Percentiles rank a stretch among this genome's conserved stretches.
phyloP scores from a whole-genome alignment of 495 filamentous ascomycete genomes.

The Tuber brumale region DNA sequence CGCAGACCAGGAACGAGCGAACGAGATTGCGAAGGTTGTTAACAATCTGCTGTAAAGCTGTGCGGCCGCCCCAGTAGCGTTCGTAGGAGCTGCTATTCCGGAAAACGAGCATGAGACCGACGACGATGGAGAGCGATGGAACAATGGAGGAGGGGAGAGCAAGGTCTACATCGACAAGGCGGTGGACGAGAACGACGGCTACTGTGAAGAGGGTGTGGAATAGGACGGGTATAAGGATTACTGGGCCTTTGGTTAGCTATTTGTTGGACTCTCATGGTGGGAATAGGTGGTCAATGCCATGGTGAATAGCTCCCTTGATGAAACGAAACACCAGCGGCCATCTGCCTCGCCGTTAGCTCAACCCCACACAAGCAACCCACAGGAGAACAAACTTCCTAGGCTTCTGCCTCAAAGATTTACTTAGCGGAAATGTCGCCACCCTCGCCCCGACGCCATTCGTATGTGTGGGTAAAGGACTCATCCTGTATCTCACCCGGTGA shows the following conservation, averaged over 20 bases:
- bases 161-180: conserved; percentile 51
- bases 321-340: conserved; percentile 70
- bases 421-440: conserved; percentile 46
- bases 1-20: conserved; percentile 51
- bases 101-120: conserved; percentile 76
- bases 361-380: not conserved
- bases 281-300: conserved; percentile 33
- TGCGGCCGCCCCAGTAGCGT: conserved; percentile 65
- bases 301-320: conserved; percentile 69
- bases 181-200: conserved; percentile 58
- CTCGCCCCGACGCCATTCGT: conserved; percentile 5
- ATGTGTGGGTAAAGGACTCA: not conserved
- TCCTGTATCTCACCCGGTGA: not conserved
- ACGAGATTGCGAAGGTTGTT: conserved; percentile 60
- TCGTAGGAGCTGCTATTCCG: conserved; percentile 67
- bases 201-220: conserved; percentile 60
- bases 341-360: conserved; percentile 43
- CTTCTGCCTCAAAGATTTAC: conserved; percentile 53
- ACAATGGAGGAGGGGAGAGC: conserved; percentile 63
- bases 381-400: conserved; percentile 47
- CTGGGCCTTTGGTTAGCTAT: conserved; percentile 19
- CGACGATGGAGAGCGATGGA: conserved; percentile 70
- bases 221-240: conserved; percentile 58
- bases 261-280: not conserved
- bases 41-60: conserved; percentile 53